phyloP scores from a whole-genome alignment of 2,329 filamentous ascomycete genomes.

The Penicillium sp. region DNA sequence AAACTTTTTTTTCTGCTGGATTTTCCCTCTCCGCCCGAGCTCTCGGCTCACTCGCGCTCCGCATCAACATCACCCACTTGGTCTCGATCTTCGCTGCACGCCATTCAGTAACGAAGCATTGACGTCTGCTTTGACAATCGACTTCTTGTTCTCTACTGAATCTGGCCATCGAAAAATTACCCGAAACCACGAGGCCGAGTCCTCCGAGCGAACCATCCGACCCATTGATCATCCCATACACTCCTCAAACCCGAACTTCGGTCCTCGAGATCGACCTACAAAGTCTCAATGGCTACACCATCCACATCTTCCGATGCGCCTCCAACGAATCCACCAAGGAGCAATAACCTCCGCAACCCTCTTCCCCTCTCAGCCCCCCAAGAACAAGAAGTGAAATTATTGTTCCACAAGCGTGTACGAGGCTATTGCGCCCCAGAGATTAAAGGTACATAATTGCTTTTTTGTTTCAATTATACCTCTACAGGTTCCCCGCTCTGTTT shows the following conservation, averaged over 20 bases:
- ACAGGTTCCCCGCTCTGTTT: not conserved
- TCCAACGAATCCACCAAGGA: slow-evolving; percentile 19
- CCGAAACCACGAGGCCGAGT: not conserved
- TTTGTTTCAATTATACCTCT: not conserved
- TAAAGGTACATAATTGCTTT: slow-evolving; percentile 57
- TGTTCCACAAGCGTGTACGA: slow-evolving; percentile 79
- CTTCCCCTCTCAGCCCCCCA: slow-evolving; percentile 79
- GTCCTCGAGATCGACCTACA: slow-evolving; percentile 19
- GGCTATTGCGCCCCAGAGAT: slow-evolving; percentile 75
- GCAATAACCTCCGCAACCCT: slow-evolving; percentile 64
- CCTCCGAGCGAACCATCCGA: not conserved
- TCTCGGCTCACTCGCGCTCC: slow-evolving; percentile 25
- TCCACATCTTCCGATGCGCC: slow-evolving; percentile 25
- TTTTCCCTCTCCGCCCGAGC: slow-evolving; percentile 24
- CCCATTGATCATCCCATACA: slow-evolving; percentile 12
- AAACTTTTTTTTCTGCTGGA: slow-evolving; percentile 29
- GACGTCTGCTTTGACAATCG: not conserved
- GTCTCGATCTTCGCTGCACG: slow-evolving; percentile 5
- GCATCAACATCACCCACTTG: slow-evolving; percentile 24
- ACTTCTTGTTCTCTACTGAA: not conserved
- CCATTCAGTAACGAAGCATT: not conserved
- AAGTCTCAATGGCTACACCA: slow-evolving; percentile 24
- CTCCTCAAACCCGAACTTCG: slow-evolving; percentile 17
- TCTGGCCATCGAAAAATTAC: not conserved
- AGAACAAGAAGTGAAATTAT: slow-evolving; percentile 76